Evolutionary conservation across 2,329 filamentous ascomycete species (phyloP).

Genomic region (Diaporthe aspalathi): DNA sequence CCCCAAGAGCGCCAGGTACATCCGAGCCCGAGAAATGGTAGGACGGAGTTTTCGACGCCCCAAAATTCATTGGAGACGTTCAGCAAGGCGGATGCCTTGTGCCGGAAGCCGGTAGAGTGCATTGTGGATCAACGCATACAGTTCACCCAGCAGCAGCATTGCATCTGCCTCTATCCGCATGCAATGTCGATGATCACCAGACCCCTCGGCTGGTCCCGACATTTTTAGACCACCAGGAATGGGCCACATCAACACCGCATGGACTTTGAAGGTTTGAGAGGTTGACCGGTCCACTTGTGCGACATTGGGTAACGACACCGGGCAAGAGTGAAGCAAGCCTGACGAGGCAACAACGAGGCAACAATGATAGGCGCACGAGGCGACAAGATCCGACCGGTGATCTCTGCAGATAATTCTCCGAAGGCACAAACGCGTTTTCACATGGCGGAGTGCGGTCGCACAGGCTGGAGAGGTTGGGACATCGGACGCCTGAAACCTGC

Average conservation of each 20-base stretch:
- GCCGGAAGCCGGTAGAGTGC: background rate
- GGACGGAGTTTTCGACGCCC: conserved; percentile 15
- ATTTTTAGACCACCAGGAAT: conserved; percentile 5
- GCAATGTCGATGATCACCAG: conserved; percentile 28
- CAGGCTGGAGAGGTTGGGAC: conserved; percentile 7
- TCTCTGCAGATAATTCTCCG: conserved; percentile 32
- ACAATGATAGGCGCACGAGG: conserved; percentile 36
- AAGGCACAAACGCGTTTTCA: conserved; percentile 13
- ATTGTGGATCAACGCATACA: conserved; percentile 1
- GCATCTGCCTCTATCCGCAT: conserved; percentile 16
- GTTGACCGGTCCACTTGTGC: conserved; percentile 41
- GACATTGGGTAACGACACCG: conserved; percentile 48
- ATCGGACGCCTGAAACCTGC: background rate
- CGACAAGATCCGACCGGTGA: conserved; percentile 12
- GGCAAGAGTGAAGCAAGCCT: conserved; percentile 31
- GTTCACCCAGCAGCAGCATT: conserved; percentile 8
- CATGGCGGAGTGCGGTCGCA: background rate
- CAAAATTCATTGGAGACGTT: conserved; percentile 32
- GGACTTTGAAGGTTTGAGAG: conserved; percentile 1
- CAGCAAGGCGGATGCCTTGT: background rate
- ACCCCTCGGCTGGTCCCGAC: conserved; percentile 25
- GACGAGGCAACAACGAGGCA: conserved; percentile 29
- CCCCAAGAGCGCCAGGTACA: background rate
- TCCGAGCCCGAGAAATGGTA: conserved; percentile 39
- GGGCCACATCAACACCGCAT: conserved; percentile 33